phyloP scores from a whole-genome alignment of 495 filamentous ascomycete species.

The Pseudomonodictys pantanalensis region DNA sequence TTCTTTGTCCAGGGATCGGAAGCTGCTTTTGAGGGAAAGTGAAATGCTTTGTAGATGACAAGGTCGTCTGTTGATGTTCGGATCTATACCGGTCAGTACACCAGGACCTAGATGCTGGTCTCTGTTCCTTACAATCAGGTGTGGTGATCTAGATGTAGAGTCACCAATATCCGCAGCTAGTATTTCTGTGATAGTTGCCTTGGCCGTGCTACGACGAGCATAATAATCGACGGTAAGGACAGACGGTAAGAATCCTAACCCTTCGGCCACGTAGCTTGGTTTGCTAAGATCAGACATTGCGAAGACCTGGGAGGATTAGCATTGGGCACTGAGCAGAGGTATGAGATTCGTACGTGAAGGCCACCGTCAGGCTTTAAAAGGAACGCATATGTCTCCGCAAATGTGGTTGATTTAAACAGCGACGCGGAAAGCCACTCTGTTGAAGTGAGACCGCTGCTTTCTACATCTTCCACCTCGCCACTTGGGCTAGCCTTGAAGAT shows the following conservation, averaged over 20 bases:
- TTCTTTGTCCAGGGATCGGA: conserved; percentile 39
- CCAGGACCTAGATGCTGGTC: background rate
- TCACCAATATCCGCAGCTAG: conserved; percentile 84
- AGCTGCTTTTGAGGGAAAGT: conserved; percentile 42
- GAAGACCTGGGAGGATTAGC: conserved; percentile 48
- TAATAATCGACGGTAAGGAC: conserved; percentile 67
- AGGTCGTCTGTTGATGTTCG: conserved; percentile 78
- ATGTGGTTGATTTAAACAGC: conserved; percentile 61
- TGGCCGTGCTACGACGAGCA: conserved; percentile 63
- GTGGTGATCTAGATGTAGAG: conserved; percentile 61
- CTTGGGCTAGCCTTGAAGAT: conserved; percentile 72
- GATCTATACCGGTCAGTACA: conserved; percentile 48
- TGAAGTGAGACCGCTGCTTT: conserved; percentile 52
- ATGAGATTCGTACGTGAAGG: conserved; percentile 62
- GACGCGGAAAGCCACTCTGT: conserved; percentile 77
- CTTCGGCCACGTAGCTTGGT: conserved; percentile 62
- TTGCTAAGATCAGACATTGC: conserved; percentile 59
- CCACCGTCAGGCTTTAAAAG: conserved; percentile 67
- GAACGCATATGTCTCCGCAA: conserved; percentile 60
- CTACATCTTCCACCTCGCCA: conserved; percentile 82
- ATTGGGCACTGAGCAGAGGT: background rate
- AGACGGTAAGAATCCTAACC: conserved; percentile 73
- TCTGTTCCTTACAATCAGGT: conserved; percentile 67
- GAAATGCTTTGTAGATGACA: conserved; percentile 80
- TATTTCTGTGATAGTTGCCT: conserved; percentile 71